phyloP scores from a whole-genome alignment of 2,329 filamentous ascomycete species.

The Ambrosiella cleistominuta region DNA sequence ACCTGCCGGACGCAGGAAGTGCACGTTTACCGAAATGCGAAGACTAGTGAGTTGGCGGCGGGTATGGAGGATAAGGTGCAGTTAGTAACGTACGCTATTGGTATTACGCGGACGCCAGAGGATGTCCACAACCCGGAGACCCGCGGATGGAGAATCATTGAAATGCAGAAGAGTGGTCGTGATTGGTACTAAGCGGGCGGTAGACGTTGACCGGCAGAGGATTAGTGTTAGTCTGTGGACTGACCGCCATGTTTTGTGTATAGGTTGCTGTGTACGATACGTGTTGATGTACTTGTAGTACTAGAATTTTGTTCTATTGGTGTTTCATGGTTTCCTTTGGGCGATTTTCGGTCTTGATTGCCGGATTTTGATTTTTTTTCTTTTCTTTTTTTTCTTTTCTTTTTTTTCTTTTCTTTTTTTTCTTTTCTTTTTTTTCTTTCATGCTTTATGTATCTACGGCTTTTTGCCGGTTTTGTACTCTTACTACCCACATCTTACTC shows the following conservation, averaged over 20 bases:
- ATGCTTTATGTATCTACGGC: background rate
- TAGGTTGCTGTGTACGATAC: slow-evolving; percentile 10
- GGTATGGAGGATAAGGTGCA: slow-evolving; percentile 99
- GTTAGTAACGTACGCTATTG: slow-evolving; percentile 94
- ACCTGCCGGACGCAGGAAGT: slow-evolving; percentile 95
- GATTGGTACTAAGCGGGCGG: slow-evolving; percentile 46
- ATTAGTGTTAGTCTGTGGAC: background rate
- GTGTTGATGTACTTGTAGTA: slow-evolving; percentile 8
- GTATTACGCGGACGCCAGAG: slow-evolving; percentile 81
- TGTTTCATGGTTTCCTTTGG: background rate
- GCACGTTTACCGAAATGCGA: slow-evolving; percentile 86
- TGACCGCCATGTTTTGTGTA: background rate
- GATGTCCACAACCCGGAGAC: slow-evolving; percentile 96
- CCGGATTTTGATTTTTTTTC: background rate
- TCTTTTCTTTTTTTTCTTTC: background rate
- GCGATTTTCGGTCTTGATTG: background rate
- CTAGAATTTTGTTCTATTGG: slow-evolving; percentile 2
- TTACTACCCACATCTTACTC: background rate
- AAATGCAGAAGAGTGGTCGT: slow-evolving; percentile 93
- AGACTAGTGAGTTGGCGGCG: slow-evolving; percentile 74
- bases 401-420: background rate
- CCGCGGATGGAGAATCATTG: slow-evolving; percentile 88
- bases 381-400: background rate
- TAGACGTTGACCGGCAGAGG: background rate
- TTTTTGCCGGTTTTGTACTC: background rate